phyloP scores from a whole-genome alignment of 148 eudicot species.

The Spergularia marina region DNA sequence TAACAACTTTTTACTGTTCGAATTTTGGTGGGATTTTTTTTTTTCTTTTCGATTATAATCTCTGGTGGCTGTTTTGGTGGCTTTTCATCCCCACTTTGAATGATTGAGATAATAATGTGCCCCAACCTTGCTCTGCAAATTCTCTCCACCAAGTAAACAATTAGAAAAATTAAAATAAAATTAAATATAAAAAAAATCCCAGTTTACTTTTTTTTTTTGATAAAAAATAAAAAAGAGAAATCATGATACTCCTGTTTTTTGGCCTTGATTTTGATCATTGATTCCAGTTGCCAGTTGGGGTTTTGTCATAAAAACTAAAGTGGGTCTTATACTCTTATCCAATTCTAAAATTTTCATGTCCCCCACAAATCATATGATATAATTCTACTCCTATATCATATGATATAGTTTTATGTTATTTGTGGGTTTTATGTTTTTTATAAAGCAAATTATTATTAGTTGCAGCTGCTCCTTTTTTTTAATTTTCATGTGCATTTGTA shows the following conservation, averaged over 20 bases:
- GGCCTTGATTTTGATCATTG: constrained; percentile 48
- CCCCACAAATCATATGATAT: not conserved
- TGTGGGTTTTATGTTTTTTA: constrained; percentile 9
- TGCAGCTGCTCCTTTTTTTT: constrained; percentile 14
- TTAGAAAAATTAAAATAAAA: constrained; percentile 7
- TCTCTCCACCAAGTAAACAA: constrained; percentile 30
- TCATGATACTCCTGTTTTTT: constrained; percentile 12
- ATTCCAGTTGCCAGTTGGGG: constrained; percentile 58
- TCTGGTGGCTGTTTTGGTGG: constrained; percentile 20
- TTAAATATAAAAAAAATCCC: constrained; percentile 5
- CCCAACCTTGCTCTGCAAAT: constrained; percentile 31
- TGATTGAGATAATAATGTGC: constrained; percentile 76
- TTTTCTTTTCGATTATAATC: constrained; percentile 28
- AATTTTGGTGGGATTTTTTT: constrained; percentile 9
- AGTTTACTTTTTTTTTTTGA: not conserved
- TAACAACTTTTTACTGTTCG: constrained; percentile 5
- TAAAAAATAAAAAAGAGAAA: constrained; percentile 9
- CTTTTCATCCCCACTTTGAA: constrained; percentile 39
- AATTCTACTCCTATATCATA: not conserved
- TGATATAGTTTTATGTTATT: not conserved
- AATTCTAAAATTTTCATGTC: constrained; percentile 11
- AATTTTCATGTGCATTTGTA: constrained; percentile 31
- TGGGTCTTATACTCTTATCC: constrained; percentile 50
- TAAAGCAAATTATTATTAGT: not conserved
- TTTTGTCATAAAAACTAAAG: constrained; percentile 39